Conservation (phyloP, 139 green algal species). For the Parachlorella kessleri region DNA sequence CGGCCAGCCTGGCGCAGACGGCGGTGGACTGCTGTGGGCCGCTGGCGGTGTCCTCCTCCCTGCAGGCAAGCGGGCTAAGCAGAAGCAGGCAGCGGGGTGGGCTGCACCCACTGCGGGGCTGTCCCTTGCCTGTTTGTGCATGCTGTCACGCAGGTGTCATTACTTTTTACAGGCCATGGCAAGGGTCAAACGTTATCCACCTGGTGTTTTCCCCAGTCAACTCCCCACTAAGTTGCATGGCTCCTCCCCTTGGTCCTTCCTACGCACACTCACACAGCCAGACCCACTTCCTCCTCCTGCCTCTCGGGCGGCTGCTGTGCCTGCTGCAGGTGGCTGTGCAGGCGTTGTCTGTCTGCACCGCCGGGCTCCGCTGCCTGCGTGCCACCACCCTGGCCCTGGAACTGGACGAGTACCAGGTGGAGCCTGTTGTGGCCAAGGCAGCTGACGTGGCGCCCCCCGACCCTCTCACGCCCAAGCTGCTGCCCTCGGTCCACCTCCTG, state of each 20-base stretch:
- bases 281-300: too few species aligned
- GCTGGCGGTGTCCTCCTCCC: conserved; percentile 55
- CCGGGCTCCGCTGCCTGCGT: conserved; percentile 35
- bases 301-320: not conserved
- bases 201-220: too few species aligned
- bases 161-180: too few species aligned
- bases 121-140: not conserved
- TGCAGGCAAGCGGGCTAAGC: conserved; percentile 52
- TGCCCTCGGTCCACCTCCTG: conserved; percentile 67
- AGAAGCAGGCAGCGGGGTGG: too few species aligned
- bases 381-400: conserved; percentile 31
- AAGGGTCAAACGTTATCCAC: too few species aligned
- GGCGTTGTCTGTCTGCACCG: conserved; percentile 41
- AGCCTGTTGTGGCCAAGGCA: conserved; percentile 12
- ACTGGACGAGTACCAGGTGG: conserved; percentile 31
- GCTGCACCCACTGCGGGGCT: not conserved
- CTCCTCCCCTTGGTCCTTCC: too few species aligned
- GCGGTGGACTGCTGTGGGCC: conserved; percentile 57
- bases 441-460: conserved; percentile 42
- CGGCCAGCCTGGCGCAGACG: conserved; percentile 53
- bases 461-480: conserved; percentile 60
- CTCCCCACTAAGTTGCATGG: too few species aligned
- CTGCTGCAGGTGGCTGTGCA: conserved; percentile 46
- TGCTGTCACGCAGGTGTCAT: too few species aligned
- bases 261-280: too few species aligned